Evolutionary conservation across 208 protist genomes (phyloP).

Genomic region (Blechomonas ayalai): DNA sequence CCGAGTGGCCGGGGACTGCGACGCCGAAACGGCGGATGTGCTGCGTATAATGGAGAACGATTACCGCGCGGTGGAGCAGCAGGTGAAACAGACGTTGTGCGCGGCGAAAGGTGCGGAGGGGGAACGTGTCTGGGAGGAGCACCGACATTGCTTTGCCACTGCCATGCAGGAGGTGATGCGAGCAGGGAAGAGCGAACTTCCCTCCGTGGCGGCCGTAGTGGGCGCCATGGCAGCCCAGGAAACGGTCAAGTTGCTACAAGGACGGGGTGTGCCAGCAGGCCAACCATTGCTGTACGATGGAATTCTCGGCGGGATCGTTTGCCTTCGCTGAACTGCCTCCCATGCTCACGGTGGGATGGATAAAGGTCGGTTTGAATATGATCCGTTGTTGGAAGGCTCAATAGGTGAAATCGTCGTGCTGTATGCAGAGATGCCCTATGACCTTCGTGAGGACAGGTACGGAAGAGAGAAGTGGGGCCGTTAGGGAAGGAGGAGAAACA

Average conservation of each 20-base stretch:
- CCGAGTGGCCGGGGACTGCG: too few species aligned
- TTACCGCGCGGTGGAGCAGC: slow-evolving; percentile 6
- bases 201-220: slow-evolving; percentile 86
- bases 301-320: neutral
- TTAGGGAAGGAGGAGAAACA: neutral
- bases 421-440: too few species aligned
- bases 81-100: too few species aligned
- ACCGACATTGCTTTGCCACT: slow-evolving; percentile 1
- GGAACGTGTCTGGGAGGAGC: neutral
- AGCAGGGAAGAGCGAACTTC: slow-evolving; percentile 73
- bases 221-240: slow-evolving; percentile 94
- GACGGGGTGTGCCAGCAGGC: slow-evolving; percentile 81
- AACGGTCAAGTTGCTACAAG: slow-evolving; percentile 93
- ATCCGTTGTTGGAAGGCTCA: too few species aligned
- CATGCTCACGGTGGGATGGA: neutral
- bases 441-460: too few species aligned
- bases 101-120: neutral
- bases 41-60: slow-evolving; percentile 4
- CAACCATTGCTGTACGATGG: slow-evolving; percentile 93
- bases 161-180: slow-evolving; percentile 65
- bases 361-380: neutral
- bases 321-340: neutral
- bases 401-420: too few species aligned
- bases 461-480: neutral
- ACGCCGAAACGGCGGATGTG: neutral